Evolutionary conservation across 2,329 filamentous ascomycete species (phyloP), one percentile per base, ranked within the genome.

Genomic region (Aschersonia sp.): DNA sequence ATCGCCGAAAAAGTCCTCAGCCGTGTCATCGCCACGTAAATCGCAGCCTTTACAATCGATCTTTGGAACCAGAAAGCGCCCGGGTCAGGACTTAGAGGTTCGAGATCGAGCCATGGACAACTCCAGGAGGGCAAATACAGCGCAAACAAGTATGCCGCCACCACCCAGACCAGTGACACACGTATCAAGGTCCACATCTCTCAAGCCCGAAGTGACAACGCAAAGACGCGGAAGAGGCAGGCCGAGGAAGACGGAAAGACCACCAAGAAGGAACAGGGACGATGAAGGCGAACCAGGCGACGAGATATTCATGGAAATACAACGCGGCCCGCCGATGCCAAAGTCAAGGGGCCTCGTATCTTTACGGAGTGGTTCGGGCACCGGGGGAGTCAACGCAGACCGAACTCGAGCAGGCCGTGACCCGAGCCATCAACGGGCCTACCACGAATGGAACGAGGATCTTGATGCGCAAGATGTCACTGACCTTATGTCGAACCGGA

Each of bases 371-470:
- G 68, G 69, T 7, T 9, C 4, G 5, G 8, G 35, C 8, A 37
- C 8, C 35, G 35, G 35, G 12, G 35, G 35, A 37, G 35, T 8
- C 12, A 37, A 8, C 12, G 68, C 76, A 51, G 70, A 71, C 32
- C 75, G 72, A 43, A 85, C 82, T 45, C 81, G 87, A 47, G 90
- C 83, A 10, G 89, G 87, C 2, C 79, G 92, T 48, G 77, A 79
- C 46, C 87, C 85, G 8, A 81, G 87, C 51, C 78, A 79, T 50
- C 92, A 89, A 0, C 66, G 95, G 35, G 79, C 86, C 30, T 94
- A 76, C 60, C 97, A 90, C 90, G 81, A 81, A 56, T 88, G 88
- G 54, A 90, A 97, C 61, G 76, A 87, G 29, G 86, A 81, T 57
- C 79, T 82, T 46, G 70, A 75, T 14, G 75, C 79, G 30, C 77